Percentiles rank a stretch among this genome's conserved stretches.
Conservation (phyloP, 2,329 filamentous ascomycete species). For the Verticillium nonalfalfae region DNA sequence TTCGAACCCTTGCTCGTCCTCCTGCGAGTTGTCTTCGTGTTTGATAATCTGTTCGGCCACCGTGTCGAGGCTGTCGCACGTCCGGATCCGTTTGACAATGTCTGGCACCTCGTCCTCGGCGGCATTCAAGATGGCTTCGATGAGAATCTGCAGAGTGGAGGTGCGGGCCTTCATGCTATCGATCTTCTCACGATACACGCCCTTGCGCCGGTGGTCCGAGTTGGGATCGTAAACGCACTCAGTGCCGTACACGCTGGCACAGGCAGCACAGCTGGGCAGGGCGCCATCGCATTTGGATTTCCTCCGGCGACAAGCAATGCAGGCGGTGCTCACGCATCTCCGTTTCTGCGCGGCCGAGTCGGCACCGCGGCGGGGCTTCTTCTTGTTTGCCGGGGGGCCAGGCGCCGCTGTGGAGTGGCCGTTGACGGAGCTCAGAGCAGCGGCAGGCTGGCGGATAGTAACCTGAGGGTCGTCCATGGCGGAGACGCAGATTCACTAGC, state of each 20-base stretch:
- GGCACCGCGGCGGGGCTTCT: conserved; percentile 42
- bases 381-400: conserved; percentile 24
- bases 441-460: background rate
- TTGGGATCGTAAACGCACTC: conserved; percentile 93
- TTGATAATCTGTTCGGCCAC: conserved; percentile 48
- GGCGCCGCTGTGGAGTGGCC: background rate
- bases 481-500: background rate
- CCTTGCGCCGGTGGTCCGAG: conserved; percentile 92
- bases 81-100: conserved; percentile 80
- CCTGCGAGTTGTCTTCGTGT: conserved; percentile 32
- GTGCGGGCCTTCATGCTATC: conserved; percentile 82
- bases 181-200: conserved; percentile 91
- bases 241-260: conserved; percentile 85
- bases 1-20: conserved; percentile 28
- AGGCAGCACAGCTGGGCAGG: conserved; percentile 88
- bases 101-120: conserved; percentile 78
- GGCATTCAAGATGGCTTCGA: conserved; percentile 88
- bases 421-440: background rate
- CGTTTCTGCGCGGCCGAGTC: conserved; percentile 54
- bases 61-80: conserved; percentile 63
- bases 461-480: conserved; percentile 2
- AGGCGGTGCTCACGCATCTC: conserved; percentile 78
- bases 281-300: conserved; percentile 93
- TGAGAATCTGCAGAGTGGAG: conserved; percentile 83
- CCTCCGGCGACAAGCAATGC: conserved; percentile 70